A percentile compares a stretch with the other conserved stretches of the same genome.
Conservation (phyloP, 768 basidiomycete genomes). For the Boletus vinaceobasis region DNA sequence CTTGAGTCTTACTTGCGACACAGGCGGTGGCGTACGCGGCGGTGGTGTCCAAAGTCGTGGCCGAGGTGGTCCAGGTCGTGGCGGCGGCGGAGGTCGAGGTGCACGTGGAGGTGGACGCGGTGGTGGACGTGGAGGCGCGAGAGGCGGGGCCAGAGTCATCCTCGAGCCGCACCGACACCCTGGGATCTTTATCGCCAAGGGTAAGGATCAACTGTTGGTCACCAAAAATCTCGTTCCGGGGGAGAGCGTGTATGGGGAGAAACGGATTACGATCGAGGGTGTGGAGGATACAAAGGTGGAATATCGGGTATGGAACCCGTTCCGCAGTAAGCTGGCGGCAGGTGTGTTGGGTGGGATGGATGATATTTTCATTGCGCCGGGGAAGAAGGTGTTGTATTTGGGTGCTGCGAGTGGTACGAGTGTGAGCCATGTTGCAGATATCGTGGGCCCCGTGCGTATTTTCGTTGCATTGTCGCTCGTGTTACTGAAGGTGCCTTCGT, state of each 20-base stretch:
- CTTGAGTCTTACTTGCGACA: neutral
- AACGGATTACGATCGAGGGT: slow-evolving; percentile 84
- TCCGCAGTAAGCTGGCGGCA: slow-evolving; percentile 94
- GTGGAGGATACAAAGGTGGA: slow-evolving; percentile 85
- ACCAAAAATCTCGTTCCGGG: slow-evolving; percentile 98
- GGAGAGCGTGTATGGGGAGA: slow-evolving; percentile 98
- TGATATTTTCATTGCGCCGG: slow-evolving; percentile 87
- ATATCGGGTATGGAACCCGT: slow-evolving; percentile 99
- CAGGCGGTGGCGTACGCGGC: slow-evolving; percentile 16
- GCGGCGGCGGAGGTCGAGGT: slow-evolving; percentile 48
- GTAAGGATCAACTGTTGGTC: slow-evolving; percentile 95
- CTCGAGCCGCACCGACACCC: slow-evolving; percentile 93
- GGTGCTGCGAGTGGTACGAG: slow-evolving; percentile 98
- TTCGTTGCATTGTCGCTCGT: neutral
- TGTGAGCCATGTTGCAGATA: slow-evolving; percentile 98
- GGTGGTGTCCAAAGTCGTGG: slow-evolving; percentile 29
- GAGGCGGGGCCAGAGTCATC: slow-evolving; percentile 83
- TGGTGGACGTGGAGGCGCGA: slow-evolving; percentile 65
- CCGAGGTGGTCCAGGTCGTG: slow-evolving; percentile 36
- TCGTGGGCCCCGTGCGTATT: slow-evolving; percentile 84
- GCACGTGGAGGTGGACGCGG: slow-evolving; percentile 51
- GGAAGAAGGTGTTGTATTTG: slow-evolving; percentile 94
- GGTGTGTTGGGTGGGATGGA: slow-evolving; percentile 96
- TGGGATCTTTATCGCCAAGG: slow-evolving; percentile 95
- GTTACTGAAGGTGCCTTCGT: neutral